Evolutionary conservation across 2,329 filamentous ascomycete species (phyloP), one percentile per base, ranked within the genome.

Genomic region (Alternaria sp.): DNA sequence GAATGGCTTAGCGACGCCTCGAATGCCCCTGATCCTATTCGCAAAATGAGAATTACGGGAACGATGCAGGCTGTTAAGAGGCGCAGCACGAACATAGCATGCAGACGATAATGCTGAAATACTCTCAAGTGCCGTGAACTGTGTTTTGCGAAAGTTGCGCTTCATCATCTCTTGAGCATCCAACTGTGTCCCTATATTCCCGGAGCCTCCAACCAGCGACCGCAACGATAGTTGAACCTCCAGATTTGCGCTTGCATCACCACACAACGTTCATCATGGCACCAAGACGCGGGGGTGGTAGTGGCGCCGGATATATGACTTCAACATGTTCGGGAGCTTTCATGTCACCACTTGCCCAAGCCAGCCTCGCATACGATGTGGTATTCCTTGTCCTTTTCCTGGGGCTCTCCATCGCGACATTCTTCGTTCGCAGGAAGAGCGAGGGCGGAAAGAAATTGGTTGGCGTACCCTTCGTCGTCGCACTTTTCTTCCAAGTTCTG

Each of bases 401-500:
- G n/a, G 63, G 57, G 2, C 62, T 65, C 18, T 22, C 68, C 14
- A 57, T 74, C 38, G 44, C 57, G 3, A 9, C 66, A 4, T 70
- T 54, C 53, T 54, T 62, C 8, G 41, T 71, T 4, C 66, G 64
- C 26, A 74, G 66, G 57, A 66, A 59, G n/a, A 52, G 49, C 53
- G 55, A 64, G 20, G 51, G 62, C 28, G 64, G 70, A 5, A 72
- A 65, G 52, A 68, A 58, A 18, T 55, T 77, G 8, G 20, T 71
- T 5, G 72, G 72, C 8, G 24, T 42, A 11, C 48, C 67, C 3
- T 75, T 66, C 24, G 42, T 67, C 12, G 2, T 61, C 2, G 54
- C 69, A 1, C 34, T 71, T 0, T 46, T 62, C 24, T 59, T 64
- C 39, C 46, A 54, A 20, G 41, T 72, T 12, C 9, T 71, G 74